Base-by-base conservation (phyloP, 306 rosid species). In the Neltuma alba region DNA sequence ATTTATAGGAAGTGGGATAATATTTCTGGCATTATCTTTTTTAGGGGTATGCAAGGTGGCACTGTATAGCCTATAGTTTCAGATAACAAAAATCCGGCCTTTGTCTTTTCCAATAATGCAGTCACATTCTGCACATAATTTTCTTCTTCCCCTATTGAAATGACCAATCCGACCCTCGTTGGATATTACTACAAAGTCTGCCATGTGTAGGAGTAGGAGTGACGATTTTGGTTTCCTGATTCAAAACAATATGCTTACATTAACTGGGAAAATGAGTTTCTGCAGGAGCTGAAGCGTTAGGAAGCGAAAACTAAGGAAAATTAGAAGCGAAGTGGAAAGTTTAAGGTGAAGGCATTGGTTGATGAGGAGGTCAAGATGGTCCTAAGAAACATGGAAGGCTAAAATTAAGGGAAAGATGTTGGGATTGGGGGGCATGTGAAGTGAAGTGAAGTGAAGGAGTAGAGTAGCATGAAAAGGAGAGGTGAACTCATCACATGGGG, bases 401-500 rank as follows among this genome's bases (percentile, higher is more conserved):
- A 65, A 80, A 58, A 73, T 66, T 67, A 12, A 47, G 48, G 77
- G 74, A 77, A 38, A 47, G 76, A 52, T 55, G 25, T 75, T 61
- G 18, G 45, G 13, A 2, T 41, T 3, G 40, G 45, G 45, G 45
- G 11, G 3, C 63, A 87, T 86, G 90, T 87, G 89, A 89, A 68
- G 23, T 33, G 36, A 20, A 78, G 25, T 57, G 2, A 55, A 55
- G 75, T 37, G 74, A 15, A 52, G 23, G 9, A n/a, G 58, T 20
- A n/a, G 72, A 60, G 70, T 25, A 66, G 66, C 20, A 70, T 82
- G 96, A 84, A 75, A 86, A 76, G 47, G 84, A 87, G 62, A 69
- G 30, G 55, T 66, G 71, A 55, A 64, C 48, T 63, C 13, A 52
- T 86, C 84, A 79, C 92, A 88, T 83, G 91, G 85, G 92, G 70